phyloP scores from a whole-genome alignment of 768 basidiomycete genomes.

The Mycena metata region DNA sequence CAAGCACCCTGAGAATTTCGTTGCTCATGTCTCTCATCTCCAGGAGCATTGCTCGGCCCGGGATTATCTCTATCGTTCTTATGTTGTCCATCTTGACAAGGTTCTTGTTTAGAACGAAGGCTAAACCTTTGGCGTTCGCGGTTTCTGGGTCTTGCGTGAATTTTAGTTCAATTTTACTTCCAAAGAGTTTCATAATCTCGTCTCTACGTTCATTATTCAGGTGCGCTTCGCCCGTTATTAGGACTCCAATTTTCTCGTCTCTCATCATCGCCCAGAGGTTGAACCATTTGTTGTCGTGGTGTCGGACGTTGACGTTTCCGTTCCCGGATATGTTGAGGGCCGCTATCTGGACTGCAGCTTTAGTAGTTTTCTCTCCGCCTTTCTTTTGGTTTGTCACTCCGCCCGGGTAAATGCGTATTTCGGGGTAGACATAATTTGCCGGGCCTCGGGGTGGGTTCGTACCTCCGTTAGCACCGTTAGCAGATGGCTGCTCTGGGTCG shows the following conservation, averaged over 20 bases:
- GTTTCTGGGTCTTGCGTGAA: constrained; percentile 16
- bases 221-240: constrained; percentile 32
- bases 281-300: no score
- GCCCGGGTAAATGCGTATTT: background rate
- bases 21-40: constrained; percentile 39
- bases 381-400: background rate
- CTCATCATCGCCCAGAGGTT: constrained; percentile 21
- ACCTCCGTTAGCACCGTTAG: no score
- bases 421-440: background rate
- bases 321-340: constrained; percentile 31
- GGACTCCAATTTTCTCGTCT: constrained; percentile 20
- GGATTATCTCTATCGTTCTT: constrained; percentile 1
- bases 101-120: constrained; percentile 51
- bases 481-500: background rate
- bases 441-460: no score
- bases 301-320: constrained; percentile 10
- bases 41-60: constrained; percentile 16
- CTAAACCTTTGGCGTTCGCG: constrained; percentile 43
- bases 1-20: constrained; percentile 43
- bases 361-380: constrained; percentile 16
- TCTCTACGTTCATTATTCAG: no score
- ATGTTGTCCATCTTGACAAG: constrained; percentile 33
- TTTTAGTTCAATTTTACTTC: background rate
- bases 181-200: constrained; percentile 17
- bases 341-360: constrained; percentile 21